phyloP scores from a whole-genome alignment of 768 basidiomycete species.

The Termitomyces sp. region DNA sequence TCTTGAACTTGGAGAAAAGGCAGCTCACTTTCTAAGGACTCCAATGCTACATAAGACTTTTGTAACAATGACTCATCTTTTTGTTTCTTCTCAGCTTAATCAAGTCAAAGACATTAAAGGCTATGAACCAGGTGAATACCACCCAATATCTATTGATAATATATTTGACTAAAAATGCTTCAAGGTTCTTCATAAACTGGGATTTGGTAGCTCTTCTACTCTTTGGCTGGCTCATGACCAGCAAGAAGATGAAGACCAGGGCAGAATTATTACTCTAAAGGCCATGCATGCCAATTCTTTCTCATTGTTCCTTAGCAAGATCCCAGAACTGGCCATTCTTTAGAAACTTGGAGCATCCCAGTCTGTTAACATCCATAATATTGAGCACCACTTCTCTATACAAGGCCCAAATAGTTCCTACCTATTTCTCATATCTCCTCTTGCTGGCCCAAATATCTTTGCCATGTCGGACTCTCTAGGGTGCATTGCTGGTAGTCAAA shows the following conservation, averaged over 20 bases:
- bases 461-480: constrained; percentile 28
- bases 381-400: constrained; percentile 41
- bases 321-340: constrained; percentile 27
- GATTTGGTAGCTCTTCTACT: constrained; percentile 35
- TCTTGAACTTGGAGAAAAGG: too few species aligned
- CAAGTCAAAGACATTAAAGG: constrained; percentile 38
- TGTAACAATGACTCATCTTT: neutral
- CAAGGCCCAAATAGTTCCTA: constrained; percentile 48
- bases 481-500: constrained; percentile 21
- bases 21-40: too few species aligned
- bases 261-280: constrained; percentile 28
- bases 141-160: constrained; percentile 47
- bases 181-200: constrained; percentile 43
- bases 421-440: constrained; percentile 40
- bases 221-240: constrained; percentile 31
- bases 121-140: constrained; percentile 47
- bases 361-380: constrained; percentile 18
- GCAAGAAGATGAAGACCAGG: neutral
- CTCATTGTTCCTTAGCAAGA: constrained; percentile 14
- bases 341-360: constrained; percentile 28
- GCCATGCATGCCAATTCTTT: constrained; percentile 28
- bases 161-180: constrained; percentile 41
- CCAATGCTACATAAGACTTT: too few species aligned
- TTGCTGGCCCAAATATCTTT: constrained; percentile 36
- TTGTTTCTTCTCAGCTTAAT: constrained; percentile 21